phyloP scores from a whole-genome alignment of 2,329 filamentous ascomycete genomes.

The Apiospora kogelbergensis region DNA sequence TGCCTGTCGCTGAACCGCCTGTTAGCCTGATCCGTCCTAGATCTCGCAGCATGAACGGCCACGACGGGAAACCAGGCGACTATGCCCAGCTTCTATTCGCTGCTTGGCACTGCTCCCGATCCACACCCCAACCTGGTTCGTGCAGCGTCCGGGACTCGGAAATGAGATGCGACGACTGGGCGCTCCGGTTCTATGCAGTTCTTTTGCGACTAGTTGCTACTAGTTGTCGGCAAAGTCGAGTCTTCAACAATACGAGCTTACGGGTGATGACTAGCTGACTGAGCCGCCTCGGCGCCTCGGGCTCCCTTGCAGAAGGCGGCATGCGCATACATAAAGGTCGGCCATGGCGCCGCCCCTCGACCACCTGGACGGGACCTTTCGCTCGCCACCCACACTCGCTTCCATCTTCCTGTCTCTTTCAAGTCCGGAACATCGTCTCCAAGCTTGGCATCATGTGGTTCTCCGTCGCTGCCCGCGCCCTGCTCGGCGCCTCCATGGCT shows the following conservation, averaged over 20 bases:
- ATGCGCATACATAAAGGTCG: constrained; percentile 4
- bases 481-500: constrained; percentile 8
- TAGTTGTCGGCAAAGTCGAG: neutral
- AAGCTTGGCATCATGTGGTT: constrained; percentile 8
- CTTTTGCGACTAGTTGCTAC: neutral
- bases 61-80: neutral
- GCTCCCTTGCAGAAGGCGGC: neutral
- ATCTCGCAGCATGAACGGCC: neutral
- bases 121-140: constrained; percentile 1
- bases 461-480: constrained; percentile 5
- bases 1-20: too few relatives aligned
- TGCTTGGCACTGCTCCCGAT: neutral
- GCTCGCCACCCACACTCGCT: neutral
- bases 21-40: neutral
- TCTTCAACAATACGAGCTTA: neutral
- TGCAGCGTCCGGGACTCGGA: constrained; percentile 1
- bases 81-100: neutral
- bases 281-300: neutral
- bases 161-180: neutral
- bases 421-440: neutral
- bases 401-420: neutral
- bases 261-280: neutral
- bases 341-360: neutral
- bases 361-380: neutral
- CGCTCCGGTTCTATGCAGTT: neutral